Evolutionary conservation across 2,329 filamentous ascomycete species (phyloP), one percentile per base, ranked within the genome.

Genomic region (Clonostachys byssicola): DNA sequence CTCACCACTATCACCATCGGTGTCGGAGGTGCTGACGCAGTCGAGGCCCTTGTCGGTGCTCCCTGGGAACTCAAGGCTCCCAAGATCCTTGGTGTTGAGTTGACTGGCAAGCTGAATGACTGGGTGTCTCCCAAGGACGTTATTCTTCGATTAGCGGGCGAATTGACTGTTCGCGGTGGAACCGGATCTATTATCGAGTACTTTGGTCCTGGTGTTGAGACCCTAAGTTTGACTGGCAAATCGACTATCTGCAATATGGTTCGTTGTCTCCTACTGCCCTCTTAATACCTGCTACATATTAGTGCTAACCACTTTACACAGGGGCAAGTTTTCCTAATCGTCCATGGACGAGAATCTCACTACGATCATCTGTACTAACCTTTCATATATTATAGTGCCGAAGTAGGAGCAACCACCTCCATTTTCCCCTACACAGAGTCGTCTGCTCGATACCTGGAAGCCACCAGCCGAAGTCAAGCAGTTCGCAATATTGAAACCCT

Each of bases 61-160:
- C 94, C 94, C 0, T 99, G 94, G 94, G 94, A 99, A 71, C 74
- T 99, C 50, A 96, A 95, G 75, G 94, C 94, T 6, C 94, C 94
- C 14, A 91, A 89, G 67, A 78, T 99, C 44, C 72, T 96, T 12
- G 92, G 92, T 59, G 91, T 97, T 10, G 81, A 85, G 61, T 77
- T 97, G 40, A 86, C 86, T 50, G 94, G 94, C 56, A 73, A 88
- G 69, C 80, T 99, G 50, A 89, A 76, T 64, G 91, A 89, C 60
- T 99, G 94, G 94, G 86, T 90, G 1, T 85, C 90, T 20, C 92
- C 94, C 40, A 99, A 99, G 76, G 94, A 99, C 63, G 82, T 99
- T 47, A 99, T 99, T 61, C 75, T 99, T 49, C 81, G 88, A 56
- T 80, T 99, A 43, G 92, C 92, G 36, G 94, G 94, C 36, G 83